phyloP scores from a whole-genome alignment of 108 stramenopile genomes.

The Nitzschia sp. region DNA sequence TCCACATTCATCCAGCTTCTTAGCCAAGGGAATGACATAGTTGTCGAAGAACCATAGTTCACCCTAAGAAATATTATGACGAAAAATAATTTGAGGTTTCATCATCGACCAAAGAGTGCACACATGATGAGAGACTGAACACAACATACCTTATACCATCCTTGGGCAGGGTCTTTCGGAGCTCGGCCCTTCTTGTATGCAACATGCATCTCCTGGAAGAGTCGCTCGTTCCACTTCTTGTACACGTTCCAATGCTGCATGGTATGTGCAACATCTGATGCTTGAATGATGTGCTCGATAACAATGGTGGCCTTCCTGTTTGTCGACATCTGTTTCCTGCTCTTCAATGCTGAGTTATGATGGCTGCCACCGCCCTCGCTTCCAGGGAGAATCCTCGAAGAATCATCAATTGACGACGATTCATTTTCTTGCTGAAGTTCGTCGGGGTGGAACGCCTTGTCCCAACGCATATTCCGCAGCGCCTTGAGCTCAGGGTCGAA shows the following conservation, averaged over 20 bases:
- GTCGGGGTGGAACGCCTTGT: conserved; percentile 5
- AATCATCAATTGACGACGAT: not conserved
- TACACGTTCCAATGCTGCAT: conserved; percentile 23
- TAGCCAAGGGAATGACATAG: conserved; percentile 47
- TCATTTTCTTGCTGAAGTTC: not conserved
- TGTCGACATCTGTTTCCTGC: no score
- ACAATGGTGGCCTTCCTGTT: conserved; percentile 45
- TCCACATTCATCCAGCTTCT: conserved; percentile 34
- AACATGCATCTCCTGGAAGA: conserved; percentile 41
- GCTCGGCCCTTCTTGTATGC: conserved; percentile 27
- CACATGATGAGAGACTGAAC: no score
- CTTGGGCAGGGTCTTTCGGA: conserved; percentile 33
- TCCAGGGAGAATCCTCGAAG: not conserved
- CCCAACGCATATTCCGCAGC: conserved; percentile 13
- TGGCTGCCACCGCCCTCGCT: no score
- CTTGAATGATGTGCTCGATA: conserved; percentile 51
- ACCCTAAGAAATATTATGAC: conserved; percentile 19
- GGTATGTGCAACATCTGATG: conserved; percentile 48
- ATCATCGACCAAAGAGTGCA: no score
- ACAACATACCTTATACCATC: conserved; percentile 32
- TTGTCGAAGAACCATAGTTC: conserved; percentile 42
- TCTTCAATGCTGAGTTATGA: no score
- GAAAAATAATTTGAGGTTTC: no score
- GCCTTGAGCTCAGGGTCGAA: conserved; percentile 13
- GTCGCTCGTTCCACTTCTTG: conserved; percentile 2